Base-by-base conservation (phyloP, 768 basidiomycete species). In the Phylloporus sp. region DNA sequence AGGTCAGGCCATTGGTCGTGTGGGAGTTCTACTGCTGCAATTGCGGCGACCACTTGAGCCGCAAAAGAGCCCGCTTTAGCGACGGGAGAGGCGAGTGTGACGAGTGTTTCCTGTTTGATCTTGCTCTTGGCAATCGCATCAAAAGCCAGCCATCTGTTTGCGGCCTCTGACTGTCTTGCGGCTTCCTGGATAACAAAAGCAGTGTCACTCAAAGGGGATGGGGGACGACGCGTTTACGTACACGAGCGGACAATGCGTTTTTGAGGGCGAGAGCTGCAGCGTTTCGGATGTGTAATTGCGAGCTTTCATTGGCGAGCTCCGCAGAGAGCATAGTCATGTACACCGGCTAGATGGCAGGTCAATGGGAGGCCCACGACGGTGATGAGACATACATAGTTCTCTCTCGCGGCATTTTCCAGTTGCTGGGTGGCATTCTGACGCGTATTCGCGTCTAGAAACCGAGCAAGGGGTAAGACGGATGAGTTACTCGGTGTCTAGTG, bases 191-290 rank as follows among this genome's bases (percentile, higher is more conserved):
- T 59, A 47, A 41, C 31, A 41, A 48, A n/a, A 49, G 59, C 63
- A 54, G 64, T 60, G 35, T 46, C 23, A 28, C 41, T 48, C 41
- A 42, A n/a, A 18, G 47, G 55, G 31, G 38, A 62, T 50, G 15
- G 27, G 13, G 49, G 59, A 49, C 42, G 49, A 61, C 54, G 58
- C 61, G 54, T 62, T 57, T 62, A 74, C 91, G 71, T 75, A 97
- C 95, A 63, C 91, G 78, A 54, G 95, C 92, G 29, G 86, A 81
- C 52, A 99, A 72, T 54, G 93, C 82, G 71, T 99, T 99, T 81
- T 98, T 99, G 71, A 99, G 76, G 18, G 95, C 95, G 46, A 99
- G 78, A 68, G 92, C 94, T 22, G 97, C 95, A n/a, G 95, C 94
- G 65, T 91, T 95, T 59, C 97, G 80, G 47, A 95, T 81, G 68